A percentile compares a stretch with the other conserved stretches of the same genome.
These are phyloP conservation scores for Clitopilus passeckerianus DNA, from an alignment of 768 basidiomycete species.

Conservation along the genomic window DNA sequence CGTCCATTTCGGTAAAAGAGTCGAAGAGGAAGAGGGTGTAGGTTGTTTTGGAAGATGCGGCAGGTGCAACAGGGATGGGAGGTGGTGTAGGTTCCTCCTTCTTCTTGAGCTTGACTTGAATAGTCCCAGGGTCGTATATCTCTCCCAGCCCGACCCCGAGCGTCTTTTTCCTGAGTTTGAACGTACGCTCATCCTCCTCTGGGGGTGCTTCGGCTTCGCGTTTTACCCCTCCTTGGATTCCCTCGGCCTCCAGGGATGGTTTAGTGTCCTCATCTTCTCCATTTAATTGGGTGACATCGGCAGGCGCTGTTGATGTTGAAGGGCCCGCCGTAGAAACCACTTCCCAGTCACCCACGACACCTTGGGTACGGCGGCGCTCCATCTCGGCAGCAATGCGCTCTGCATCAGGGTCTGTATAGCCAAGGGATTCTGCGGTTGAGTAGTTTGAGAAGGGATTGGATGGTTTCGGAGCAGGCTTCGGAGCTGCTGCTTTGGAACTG, in stretches of 20 bases:
- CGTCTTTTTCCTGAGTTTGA: constrained; percentile 67
- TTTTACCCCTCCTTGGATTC: constrained; percentile 20
- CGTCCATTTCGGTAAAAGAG: constrained; percentile 21
- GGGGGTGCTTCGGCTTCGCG: constrained; percentile 31
- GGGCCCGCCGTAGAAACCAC: constrained; percentile 36
- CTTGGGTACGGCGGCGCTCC: constrained; percentile 56
- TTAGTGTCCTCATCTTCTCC: constrained; percentile 3
- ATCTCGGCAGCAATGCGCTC: constrained; percentile 59
- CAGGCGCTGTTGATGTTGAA: constrained; percentile 15
- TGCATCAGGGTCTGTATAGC: constrained; percentile 72
- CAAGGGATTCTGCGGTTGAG: constrained; percentile 81
- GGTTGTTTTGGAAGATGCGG: neutral
- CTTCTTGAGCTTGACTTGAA: constrained; percentile 63
- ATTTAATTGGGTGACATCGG: constrained; percentile 2
- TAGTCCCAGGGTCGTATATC: constrained; percentile 74
- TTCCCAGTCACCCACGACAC: constrained; percentile 77
- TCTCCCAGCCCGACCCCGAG: constrained; percentile 61
- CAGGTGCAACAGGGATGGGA: constrained; percentile 2
- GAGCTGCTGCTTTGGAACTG: constrained; percentile 26
- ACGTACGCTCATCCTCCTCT: constrained; percentile 50
- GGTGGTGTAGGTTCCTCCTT: constrained; percentile 32
- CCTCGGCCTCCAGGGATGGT: constrained; percentile 12
- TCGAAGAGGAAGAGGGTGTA: constrained; percentile 2
- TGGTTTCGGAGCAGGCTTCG: constrained; percentile 43
- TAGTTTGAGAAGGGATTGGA: constrained; percentile 79